A percentile compares a stretch with the other conserved stretches of the same genome.
These are phyloP conservation scores for Geranium brycei DNA, from an alignment of 345 rosid genomes.

Conservation along the genomic window DNA sequence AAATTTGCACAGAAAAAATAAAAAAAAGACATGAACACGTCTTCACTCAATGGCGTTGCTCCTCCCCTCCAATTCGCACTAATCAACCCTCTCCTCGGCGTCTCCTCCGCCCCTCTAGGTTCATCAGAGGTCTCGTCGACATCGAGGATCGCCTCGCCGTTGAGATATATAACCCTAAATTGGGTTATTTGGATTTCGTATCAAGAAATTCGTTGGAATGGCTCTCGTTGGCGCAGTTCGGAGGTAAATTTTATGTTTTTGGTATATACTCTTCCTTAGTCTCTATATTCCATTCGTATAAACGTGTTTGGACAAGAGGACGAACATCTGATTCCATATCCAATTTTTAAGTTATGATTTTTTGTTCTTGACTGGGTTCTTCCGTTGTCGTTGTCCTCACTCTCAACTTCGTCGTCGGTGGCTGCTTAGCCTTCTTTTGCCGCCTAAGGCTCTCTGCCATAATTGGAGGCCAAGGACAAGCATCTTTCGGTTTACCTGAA, in stretches of 20 bases:
- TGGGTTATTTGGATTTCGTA: conserved; percentile 59
- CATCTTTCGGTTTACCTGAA: no score
- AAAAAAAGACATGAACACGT: no score
- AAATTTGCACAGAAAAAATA: no score
- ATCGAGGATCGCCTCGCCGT: conserved; percentile 62
- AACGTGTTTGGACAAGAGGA: conserved; percentile 52
- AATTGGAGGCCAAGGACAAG: no score
- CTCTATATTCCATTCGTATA: conserved; percentile 44
- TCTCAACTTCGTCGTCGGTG: no score
- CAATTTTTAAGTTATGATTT: no score
- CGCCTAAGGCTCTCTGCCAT: no score
- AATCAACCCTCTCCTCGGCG: conserved; percentile 50
- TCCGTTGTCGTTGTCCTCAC: no score
- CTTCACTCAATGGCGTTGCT: conserved; percentile 33
- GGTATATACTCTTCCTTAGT: conserved; percentile 44
- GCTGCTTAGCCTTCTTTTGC: no score
- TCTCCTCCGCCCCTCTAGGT: conserved; percentile 30
- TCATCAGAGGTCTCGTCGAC: conserved; percentile 60
- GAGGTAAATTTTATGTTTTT: conserved; percentile 42
- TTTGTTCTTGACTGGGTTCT: no score
- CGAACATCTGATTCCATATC: no score
- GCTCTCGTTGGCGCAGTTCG: conserved; percentile 47
- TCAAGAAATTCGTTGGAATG: conserved; percentile 46
- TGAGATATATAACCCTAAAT: conserved; percentile 49
- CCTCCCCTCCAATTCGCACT: conserved; percentile 43